Percentiles rank a stretch among this genome's conserved stretches.
These are phyloP conservation scores for Rhinocladiella similis DNA, from an alignment of 2,329 filamentous ascomycete genomes.

Conservation along the genomic window DNA sequence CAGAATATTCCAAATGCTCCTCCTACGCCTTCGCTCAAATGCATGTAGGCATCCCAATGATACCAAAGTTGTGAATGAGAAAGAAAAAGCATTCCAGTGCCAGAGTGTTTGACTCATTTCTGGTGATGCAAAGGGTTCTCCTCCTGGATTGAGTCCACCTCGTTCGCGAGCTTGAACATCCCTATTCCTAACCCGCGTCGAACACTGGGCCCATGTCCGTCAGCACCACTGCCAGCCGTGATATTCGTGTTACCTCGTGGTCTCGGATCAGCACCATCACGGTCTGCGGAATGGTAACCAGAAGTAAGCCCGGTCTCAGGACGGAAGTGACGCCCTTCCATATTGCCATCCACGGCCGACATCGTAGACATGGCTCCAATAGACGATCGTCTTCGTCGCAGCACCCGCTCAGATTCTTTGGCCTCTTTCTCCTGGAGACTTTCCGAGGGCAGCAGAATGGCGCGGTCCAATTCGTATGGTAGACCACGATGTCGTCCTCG, in stretches of 20 bases:
- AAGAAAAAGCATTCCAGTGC: background rate
- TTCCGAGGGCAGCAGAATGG: constrained; percentile 64
- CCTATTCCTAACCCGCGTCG: constrained; percentile 15
- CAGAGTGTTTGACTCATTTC: background rate
- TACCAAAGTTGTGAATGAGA: background rate
- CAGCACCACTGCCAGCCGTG: constrained; percentile 9
- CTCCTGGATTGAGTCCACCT: constrained; percentile 19
- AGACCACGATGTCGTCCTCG: constrained; percentile 65
- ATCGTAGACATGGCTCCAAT: constrained; percentile 15
- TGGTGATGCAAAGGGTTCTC: constrained; percentile 3
- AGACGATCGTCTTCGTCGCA: constrained; percentile 24
- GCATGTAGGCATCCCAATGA: background rate
- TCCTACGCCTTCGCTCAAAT: constrained; percentile 19
- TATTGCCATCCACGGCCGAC: constrained; percentile 22
- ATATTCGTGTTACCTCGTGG: constrained; percentile 21
- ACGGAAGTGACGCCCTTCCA: constrained; percentile 22
- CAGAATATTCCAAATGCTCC: background rate
- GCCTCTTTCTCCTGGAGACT: constrained; percentile 29
- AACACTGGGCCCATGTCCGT: constrained; percentile 7
- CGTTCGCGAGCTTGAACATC: constrained; percentile 14
- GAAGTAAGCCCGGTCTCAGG: constrained; percentile 24
- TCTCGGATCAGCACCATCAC: background rate
- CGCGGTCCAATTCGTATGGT: constrained; percentile 67
- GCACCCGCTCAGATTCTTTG: constrained; percentile 27
- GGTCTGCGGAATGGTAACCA: constrained; percentile 2